Base-by-base conservation (phyloP, 805 yeast genomes). In the Spathaspora hagerdaliae region DNA sequence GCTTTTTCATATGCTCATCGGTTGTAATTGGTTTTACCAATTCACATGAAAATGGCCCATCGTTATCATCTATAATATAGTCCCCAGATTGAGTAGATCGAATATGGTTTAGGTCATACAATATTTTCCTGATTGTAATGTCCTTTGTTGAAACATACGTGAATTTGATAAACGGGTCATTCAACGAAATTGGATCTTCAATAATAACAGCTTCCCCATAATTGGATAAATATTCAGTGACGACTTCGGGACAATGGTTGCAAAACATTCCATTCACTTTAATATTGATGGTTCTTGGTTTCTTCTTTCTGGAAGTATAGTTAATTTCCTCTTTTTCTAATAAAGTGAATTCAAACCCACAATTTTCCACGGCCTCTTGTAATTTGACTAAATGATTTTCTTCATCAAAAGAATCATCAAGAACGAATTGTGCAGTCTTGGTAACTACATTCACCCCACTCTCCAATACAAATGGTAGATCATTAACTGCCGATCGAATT, bases 181-280 rank as follows among this genome's bases (percentile, higher is more conserved):
- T 61, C 46, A 82, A 62, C 0, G 86, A 70, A 41, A 82, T 71
- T 2, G 81, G 77, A 45, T 81, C 79, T 33, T 78, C 75, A 11
- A 81, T 69, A 9, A 79, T 71, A 7, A 83, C 67, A 1, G 82
- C 78, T 32, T 75, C 77, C 44, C 87, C 90, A 51, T 72, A 80
- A 6, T 69, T 67, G 1, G 64, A 55, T 36, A 86, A 64, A 31
- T 75, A 75, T 3, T 69, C 62, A 55, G 73, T 75, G 29, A 85
- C 72, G 1, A 72, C 58, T 31, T 71, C 75, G 1, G 92, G 92
- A 58, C 92, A 86, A 55, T 81, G 79, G 11, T 72, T 77, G 63
- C 92, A 86, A 58, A 64, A 81, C 87, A 85, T 83, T 0, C 90
- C 90, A 1, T 69, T 69, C 7, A 85, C 71, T 37, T 67, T 71